phyloP scores from a whole-genome alignment of 2,329 filamentous ascomycete genomes.

The Penicillium sp. region DNA sequence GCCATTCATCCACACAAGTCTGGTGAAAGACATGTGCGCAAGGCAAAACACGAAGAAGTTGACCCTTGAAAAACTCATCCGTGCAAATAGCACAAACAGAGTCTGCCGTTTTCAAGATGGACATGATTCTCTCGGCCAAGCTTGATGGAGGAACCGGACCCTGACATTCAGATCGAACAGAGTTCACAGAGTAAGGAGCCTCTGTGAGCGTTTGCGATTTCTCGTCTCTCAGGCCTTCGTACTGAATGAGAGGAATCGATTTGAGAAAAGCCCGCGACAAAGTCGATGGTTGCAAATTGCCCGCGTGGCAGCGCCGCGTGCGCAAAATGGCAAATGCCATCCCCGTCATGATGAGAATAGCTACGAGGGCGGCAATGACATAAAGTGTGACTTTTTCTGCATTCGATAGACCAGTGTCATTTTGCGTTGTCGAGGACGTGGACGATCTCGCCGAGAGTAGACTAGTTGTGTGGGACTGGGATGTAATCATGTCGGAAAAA shows the following conservation, averaged over 20 bases:
- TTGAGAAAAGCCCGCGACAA: slow-evolving; percentile 1
- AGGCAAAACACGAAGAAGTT: slow-evolving; percentile 1
- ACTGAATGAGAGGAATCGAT: slow-evolving; percentile 5
- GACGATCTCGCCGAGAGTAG: neutral
- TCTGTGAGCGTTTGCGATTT: neutral
- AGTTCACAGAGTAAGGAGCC: neutral
- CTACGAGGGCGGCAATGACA: slow-evolving; percentile 1
- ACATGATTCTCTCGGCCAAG: neutral
- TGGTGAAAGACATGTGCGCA: slow-evolving; percentile 3
- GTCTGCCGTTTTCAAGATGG: neutral
- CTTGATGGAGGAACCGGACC: neutral
- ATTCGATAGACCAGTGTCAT: neutral
- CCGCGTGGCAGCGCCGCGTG: neutral
- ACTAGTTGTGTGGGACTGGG: neutral
- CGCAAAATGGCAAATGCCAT: slow-evolving; percentile 1
- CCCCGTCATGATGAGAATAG: slow-evolving; percentile 1
- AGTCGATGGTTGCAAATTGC: neutral
- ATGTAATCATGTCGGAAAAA: neutral
- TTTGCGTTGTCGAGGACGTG: neutral
- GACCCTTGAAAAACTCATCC: slow-evolving; percentile 2
- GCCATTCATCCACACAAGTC: slow-evolving; percentile 2
- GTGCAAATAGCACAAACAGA: slow-evolving; percentile 6
- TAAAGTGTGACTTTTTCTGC: slow-evolving; percentile 7
- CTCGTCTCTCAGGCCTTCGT: neutral
- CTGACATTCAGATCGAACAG: neutral